These are phyloP conservation scores for Calophaca sinica DNA, from an alignment of 306 rosid species.

Conservation along the genomic window DNA sequence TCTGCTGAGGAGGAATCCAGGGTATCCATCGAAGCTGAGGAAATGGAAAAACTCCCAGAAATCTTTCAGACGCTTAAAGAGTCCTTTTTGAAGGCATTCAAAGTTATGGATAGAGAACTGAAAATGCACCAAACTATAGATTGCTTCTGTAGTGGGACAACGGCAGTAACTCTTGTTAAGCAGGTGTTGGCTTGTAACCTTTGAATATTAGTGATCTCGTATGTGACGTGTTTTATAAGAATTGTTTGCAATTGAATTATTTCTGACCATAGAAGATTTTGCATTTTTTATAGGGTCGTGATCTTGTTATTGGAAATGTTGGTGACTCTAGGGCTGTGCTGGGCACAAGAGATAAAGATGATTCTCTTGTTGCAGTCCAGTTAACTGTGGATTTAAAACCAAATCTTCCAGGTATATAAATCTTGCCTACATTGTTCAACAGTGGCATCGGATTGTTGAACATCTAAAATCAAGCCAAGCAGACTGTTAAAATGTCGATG, in stretches of 20 bases:
- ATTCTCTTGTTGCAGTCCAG: slow-evolving; percentile 78
- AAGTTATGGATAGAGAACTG: slow-evolving; percentile 90
- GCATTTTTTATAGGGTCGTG: slow-evolving; percentile 68
- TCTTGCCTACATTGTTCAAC: slow-evolving; percentile 20
- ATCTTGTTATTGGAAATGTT: slow-evolving; percentile 85
- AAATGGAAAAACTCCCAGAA: slow-evolving; percentile 72
- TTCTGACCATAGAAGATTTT: slow-evolving; percentile 43
- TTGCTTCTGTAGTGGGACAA: slow-evolving; percentile 96
- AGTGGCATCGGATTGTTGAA: slow-evolving; percentile 13
- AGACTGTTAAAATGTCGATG: background rate
- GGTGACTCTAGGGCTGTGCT: slow-evolving; percentile 98
- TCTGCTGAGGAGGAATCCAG: slow-evolving; percentile 77
- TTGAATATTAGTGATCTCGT: too few species aligned
- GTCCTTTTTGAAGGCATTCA: slow-evolving; percentile 86
- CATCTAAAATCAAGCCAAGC: slow-evolving; percentile 22
- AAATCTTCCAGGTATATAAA: slow-evolving; percentile 85
- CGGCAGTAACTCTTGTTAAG: slow-evolving; percentile 92
- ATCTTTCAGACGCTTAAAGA: slow-evolving; percentile 80
- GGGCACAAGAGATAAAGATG: slow-evolving; percentile 77
- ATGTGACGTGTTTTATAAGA: background rate
- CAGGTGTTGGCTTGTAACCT: slow-evolving; percentile 62
- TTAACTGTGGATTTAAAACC: slow-evolving; percentile 99
- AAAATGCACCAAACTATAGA: slow-evolving; percentile 73
- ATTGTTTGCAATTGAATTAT: slow-evolving; percentile 35
- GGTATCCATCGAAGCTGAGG: slow-evolving; percentile 66